Evolutionary conservation across 495 filamentous ascomycete genomes (phyloP), one percentile per base, ranked within the genome.

Genomic region (Collariella sp.): DNA sequence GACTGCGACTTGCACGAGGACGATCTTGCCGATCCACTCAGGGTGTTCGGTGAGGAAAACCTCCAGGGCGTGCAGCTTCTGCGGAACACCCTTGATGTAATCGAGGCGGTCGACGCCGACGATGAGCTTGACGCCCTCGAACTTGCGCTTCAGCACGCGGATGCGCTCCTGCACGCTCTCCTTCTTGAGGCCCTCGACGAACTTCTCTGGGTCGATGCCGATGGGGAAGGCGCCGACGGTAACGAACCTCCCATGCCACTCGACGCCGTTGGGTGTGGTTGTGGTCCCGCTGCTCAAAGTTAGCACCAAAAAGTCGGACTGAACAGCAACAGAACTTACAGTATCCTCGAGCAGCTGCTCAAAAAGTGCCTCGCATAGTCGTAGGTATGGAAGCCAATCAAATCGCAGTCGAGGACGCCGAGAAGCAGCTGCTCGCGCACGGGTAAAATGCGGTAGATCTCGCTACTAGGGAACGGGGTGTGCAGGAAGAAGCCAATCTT

Each of bases 401-500:
- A 67, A 66, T 96, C 90, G 68, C 88, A 88, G 44, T 88, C 80
- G 31, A 97, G 71, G 35, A 95, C 75, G 20, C 91, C 90, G 42
- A 82, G 70, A 24, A 96, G 74, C 36, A 96, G 76, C 53, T 87
- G 83, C 62, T 91, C 87, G 36, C 89, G 79, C 20, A 96, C 90
- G 6, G 91, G 91, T 9, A 97, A 72, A 51, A 90, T 89, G 15
- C 89, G 81, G 75, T 93, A 94, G 58, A 95, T 91, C 68, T 97
- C 91, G 52, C 83, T 87, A 58, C 84, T 89, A 0, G 91, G 91
- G 69, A 97, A 97, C 2, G 91, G 89, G 0, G 91, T 97, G 61
- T 97, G 91, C 18, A 97, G 75, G 67, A 93, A 95, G 73, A 95
- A 96, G 50, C 90, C 91, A 65, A 97, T 87, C 67, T 89, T 89